phyloP scores from a whole-genome alignment of 495 filamentous ascomycete genomes.

The Aspergillus haitiensis region DNA sequence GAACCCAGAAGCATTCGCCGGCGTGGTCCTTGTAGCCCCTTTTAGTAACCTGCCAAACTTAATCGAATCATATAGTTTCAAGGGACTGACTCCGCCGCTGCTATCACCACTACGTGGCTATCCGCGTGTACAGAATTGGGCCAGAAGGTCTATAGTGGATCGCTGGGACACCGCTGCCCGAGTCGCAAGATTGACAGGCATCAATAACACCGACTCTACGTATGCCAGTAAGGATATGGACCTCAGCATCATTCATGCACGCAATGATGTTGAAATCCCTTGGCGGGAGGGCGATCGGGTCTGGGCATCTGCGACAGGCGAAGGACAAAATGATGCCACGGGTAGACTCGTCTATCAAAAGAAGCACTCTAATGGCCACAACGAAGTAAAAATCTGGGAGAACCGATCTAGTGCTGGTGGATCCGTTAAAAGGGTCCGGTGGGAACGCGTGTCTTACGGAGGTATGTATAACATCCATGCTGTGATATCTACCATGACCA shows the following conservation, averaged over 20 bases:
- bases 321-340: constrained; percentile 52
- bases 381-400: constrained; percentile 41
- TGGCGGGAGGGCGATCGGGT: constrained; percentile 55
- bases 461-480: constrained; percentile 34
- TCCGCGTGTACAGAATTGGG: constrained; percentile 49
- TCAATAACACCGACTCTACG: constrained; percentile 25
- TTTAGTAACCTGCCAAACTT: constrained; percentile 75
- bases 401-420: constrained; percentile 34
- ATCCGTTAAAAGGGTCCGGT: constrained; percentile 49
- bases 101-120: constrained; percentile 69
- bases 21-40: constrained; percentile 72
- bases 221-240: constrained; percentile 55
- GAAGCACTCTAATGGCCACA: constrained; percentile 30
- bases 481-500: background rate
- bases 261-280: constrained; percentile 75
- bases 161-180: constrained; percentile 56
- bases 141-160: constrained; percentile 52
- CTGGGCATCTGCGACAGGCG: constrained; percentile 47
- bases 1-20: constrained; percentile 58
- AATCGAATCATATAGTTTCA: constrained; percentile 68
- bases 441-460: constrained; percentile 49
- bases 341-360: constrained; percentile 49
- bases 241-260: constrained; percentile 73
- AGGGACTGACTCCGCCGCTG: constrained; percentile 76
- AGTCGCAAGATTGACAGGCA: constrained; percentile 44